Percentiles rank a stretch among this genome's conserved stretches.
phyloP scores from a whole-genome alignment of 2,329 filamentous ascomycete genomes.

The Tolypocladium tundrense region DNA sequence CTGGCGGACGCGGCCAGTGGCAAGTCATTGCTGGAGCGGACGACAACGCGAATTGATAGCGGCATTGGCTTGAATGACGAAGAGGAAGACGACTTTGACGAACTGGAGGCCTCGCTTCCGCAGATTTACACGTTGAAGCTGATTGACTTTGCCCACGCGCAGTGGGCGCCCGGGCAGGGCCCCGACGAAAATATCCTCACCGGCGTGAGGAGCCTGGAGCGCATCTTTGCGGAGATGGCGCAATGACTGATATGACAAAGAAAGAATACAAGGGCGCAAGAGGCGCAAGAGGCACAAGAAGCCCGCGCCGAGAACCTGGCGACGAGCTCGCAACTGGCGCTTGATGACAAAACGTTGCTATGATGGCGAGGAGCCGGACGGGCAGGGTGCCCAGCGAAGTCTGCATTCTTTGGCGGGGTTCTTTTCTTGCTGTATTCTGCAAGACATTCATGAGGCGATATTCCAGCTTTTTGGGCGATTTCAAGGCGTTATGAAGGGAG shows the following conservation, averaged over 20 bases:
- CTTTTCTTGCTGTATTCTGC: neutral
- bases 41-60: slow-evolving; percentile 41
- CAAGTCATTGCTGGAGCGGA: slow-evolving; percentile 14
- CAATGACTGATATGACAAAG: slow-evolving; percentile 7
- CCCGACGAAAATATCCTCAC: slow-evolving; percentile 74
- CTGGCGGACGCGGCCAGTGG: slow-evolving; percentile 39
- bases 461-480: neutral
- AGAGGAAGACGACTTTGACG: slow-evolving; percentile 38
- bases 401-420: neutral
- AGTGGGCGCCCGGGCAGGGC: slow-evolving; percentile 70
- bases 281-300: no score
- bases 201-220: slow-evolving; percentile 61
- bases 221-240: slow-evolving; percentile 60
- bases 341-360: neutral
- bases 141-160: slow-evolving; percentile 94
- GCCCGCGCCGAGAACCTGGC: neutral
- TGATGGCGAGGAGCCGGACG: neutral
- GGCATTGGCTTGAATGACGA: slow-evolving; percentile 40
- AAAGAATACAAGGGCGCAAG: neutral
- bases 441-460: neutral
- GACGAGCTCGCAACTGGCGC: neutral
- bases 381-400: slow-evolving; percentile 1
- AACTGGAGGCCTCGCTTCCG: slow-evolving; percentile 36
- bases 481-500: neutral
- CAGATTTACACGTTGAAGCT: slow-evolving; percentile 73